Evolutionary conservation across 1,284 basidiomycete genomes (phyloP), one percentile per base, ranked within the genome.

Genomic region (Boletellus deceptivus): DNA sequence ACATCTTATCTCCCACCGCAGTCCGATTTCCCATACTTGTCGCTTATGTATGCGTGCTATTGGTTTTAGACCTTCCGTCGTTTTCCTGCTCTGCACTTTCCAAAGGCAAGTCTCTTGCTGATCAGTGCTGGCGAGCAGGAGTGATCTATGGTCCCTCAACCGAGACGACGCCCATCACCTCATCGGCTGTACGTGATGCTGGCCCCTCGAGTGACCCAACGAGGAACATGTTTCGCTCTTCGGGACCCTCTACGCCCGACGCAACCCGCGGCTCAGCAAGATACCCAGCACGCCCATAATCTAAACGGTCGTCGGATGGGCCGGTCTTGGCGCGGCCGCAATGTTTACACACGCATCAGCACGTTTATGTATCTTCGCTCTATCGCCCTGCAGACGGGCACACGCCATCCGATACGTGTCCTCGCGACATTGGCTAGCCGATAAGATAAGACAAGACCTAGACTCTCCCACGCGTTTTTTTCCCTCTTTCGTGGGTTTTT

Each of bases 381-480:
- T 67, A 65, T 59, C 50, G 17, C 60, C 62, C 46, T 31, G 14
- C 37, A 24, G 36, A 31, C 46, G 41, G 24, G 8, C 29, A 53
- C 50, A 53, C 50, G 50, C 52, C 50, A 57, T 48, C 34, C 3
- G 48, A 50, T 65, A 67, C 61, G 64, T 63, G 64, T 59, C 53
- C 44, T 1, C 27, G 16, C 38, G 22, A 46, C 38, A 64, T 59
- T 67, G 60, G 64, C 4, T 31, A 25, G 27, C 27, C 22, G 61
- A 63, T 63, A 67, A 63, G 61, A 63, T 67, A 67, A 63, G 61
- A 65, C 64, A 57, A 63, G 27, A n/a, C 33, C n/a, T 17, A 58
- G 50, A 39, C 18, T 4, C 35, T 27, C 58, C 47, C 35, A 31
- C 37, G 39, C 37, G 49, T 8, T 22, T 5, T 60, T 62, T 48